These are phyloP conservation scores for Chrysosporium keratinophilum DNA, from an alignment of 2,329 filamentous ascomycete species.

Conservation along the genomic window DNA sequence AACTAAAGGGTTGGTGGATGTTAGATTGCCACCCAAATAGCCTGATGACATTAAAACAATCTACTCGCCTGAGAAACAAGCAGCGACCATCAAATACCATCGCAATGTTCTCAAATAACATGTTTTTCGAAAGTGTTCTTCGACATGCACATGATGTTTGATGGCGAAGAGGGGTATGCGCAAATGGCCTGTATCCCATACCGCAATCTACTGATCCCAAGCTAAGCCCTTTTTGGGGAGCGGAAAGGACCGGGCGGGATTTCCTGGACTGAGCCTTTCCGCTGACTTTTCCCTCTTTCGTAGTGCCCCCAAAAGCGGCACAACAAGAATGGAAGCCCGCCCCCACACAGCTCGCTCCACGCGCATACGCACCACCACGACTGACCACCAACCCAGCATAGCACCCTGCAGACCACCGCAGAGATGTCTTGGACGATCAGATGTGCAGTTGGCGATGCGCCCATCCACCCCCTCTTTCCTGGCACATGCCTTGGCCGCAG, in stretches of 20 bases:
- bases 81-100: too few species aligned
- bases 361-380: too few species aligned
- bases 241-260: constrained; percentile 13
- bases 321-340: not conserved
- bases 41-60: too few species aligned
- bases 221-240: constrained; percentile 5
- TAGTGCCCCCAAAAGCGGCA: not conserved
- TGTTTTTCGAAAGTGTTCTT: too few species aligned
- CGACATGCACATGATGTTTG: too few species aligned
- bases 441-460: not conserved
- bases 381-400: too few species aligned
- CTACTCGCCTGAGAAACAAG: too few species aligned
- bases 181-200: not conserved
- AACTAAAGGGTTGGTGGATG: too few species aligned
- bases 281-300: not conserved
- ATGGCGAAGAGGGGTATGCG: not conserved
- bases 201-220: not conserved
- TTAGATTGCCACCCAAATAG: too few species aligned
- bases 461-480: not conserved
- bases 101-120: too few species aligned
- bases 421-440: not conserved
- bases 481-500: not conserved
- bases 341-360: too few species aligned
- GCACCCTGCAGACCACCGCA: too few species aligned
- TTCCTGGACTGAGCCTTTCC: constrained; percentile 5